These are phyloP conservation scores for Colletotrichum sojae DNA, from an alignment of 2,329 filamentous ascomycete species.

Conservation along the genomic window DNA sequence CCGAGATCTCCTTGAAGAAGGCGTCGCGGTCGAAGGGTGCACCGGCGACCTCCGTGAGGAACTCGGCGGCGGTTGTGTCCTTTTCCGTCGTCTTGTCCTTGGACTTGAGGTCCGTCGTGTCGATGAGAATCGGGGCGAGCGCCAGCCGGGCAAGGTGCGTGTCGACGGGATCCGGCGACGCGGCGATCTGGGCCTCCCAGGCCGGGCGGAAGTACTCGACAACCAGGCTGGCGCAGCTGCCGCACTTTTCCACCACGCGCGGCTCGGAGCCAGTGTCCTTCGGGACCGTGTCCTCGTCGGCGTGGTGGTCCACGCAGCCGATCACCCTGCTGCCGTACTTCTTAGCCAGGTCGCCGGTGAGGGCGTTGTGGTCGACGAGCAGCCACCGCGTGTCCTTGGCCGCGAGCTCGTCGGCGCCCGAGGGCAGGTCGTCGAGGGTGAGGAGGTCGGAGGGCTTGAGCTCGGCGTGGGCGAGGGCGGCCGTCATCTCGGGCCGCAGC, in stretches of 20 bases:
- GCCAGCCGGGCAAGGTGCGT: constrained; percentile 76
- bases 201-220: constrained; percentile 68
- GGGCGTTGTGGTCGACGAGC: constrained; percentile 84
- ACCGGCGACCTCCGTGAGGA: constrained; percentile 64
- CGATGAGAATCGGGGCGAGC: constrained; percentile 79
- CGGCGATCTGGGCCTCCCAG: constrained; percentile 69
- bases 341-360: constrained; percentile 73
- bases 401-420: constrained; percentile 52
- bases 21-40: constrained; percentile 63
- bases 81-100: constrained; percentile 75
- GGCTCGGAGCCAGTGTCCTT: constrained; percentile 62
- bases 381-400: constrained; percentile 76
- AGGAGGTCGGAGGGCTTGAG: constrained; percentile 74
- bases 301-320: constrained; percentile 85
- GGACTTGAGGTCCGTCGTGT: constrained; percentile 76
- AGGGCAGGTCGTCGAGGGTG: constrained; percentile 67
- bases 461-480: constrained; percentile 73
- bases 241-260: constrained; percentile 75
- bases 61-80: constrained; percentile 71
- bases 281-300: constrained; percentile 74
- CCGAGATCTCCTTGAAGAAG: constrained; percentile 73
- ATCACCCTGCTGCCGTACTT: constrained; percentile 67
- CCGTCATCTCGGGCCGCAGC: constrained; percentile 80
- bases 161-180: constrained; percentile 54
- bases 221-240: constrained; percentile 82